Base-by-base conservation (phyloP, 257 asterid genomes). In the Scutellaria galericulata region DNA sequence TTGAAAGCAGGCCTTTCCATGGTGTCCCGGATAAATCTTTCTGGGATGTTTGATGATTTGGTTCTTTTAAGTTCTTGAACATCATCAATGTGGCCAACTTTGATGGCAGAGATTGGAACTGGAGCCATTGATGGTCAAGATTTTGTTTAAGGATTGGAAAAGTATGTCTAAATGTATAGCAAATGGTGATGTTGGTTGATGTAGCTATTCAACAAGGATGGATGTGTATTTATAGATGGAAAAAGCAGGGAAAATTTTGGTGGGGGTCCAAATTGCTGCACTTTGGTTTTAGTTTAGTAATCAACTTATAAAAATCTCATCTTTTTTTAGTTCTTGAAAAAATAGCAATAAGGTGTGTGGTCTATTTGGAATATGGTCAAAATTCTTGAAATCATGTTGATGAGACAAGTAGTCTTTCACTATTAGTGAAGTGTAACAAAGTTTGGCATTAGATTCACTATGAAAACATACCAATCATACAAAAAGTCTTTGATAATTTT, bases 51-150 rank as follows among this genome's bases (percentile, higher is more conserved):
- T 12, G 96, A 69, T 42, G 89, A 41, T 66, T 83, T 88, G 0
- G 45, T 68, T 70, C 81, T 88, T 52, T 76, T 82, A 5, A 94
- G 85, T 77, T 94, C 99, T 80, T 91, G 98, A 12, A 94, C 99
- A 83, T 91, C 99, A 81, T 91, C 93, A 81, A 91, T 90, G 77
- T 88, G 91, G 41, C 99, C 96, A 64, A 90, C 94, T 74, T 84
- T 88, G 75, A 89, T 73, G 5, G 77, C 80, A 60, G 83, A 76
- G 65, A 78, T 35, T 73, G 84, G 80, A 46, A 47, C 80, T 71
- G 96, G 91, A 80, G 96, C 86, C 98, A 95, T 92, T 60, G 44
- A 6, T 57, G 9, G 42, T 41, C 44, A 9, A 35, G 8, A 9
- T 39, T 8, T 58, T 18, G 7, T 52, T 54, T 9, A 2, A 41